Percentiles rank a stretch among this genome's conserved stretches.
phyloP scores from a whole-genome alignment of 108 stramenopile genomes.

The Discostella pseudostelligera region DNA sequence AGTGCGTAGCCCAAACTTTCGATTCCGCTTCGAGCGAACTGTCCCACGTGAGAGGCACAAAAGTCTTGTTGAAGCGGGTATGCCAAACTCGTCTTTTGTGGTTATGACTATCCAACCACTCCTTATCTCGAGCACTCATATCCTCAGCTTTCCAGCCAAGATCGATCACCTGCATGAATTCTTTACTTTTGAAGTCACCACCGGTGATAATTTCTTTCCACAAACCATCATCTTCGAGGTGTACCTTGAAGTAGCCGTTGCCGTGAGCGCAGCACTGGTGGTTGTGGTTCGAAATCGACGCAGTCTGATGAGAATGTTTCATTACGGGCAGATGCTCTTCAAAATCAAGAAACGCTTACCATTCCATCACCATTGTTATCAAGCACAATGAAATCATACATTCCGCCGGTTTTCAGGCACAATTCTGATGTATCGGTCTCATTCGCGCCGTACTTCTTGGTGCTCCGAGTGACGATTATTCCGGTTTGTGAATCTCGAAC shows the following conservation, averaged over 20 bases:
- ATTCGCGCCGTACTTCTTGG: conserved; percentile 6
- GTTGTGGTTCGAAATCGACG: background rate
- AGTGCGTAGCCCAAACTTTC: conserved; percentile 23
- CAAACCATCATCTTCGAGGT: conserved; percentile 1
- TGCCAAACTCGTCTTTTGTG: conserved; percentile 19
- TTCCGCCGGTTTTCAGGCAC: conserved; percentile 12
- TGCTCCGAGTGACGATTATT: conserved; percentile 2
- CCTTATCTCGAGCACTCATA: conserved; percentile 19
- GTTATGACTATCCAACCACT: conserved; percentile 23
- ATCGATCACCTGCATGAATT: conserved; percentile 18
- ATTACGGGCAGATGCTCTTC: background rate
- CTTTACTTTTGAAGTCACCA: conserved; percentile 21
- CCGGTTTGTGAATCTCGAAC: conserved; percentile 8
- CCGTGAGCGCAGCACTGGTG: conserved; percentile 15
- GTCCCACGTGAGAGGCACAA: conserved; percentile 26
- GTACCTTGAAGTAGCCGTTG: conserved; percentile 20
- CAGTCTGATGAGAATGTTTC: background rate
- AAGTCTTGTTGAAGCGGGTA: conserved; percentile 7
- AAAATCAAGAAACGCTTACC: background rate
- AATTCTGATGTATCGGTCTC: conserved; percentile 12
- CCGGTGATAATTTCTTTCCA: conserved; percentile 20
- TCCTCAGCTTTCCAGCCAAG: conserved; percentile 8
- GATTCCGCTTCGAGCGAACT: conserved; percentile 27
- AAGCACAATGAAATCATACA: conserved; percentile 20
- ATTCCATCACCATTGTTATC: conserved; percentile 21